Conservation (phyloP, 192 early-diverging fungal genomes). For the Endogone sp. region DNA sequence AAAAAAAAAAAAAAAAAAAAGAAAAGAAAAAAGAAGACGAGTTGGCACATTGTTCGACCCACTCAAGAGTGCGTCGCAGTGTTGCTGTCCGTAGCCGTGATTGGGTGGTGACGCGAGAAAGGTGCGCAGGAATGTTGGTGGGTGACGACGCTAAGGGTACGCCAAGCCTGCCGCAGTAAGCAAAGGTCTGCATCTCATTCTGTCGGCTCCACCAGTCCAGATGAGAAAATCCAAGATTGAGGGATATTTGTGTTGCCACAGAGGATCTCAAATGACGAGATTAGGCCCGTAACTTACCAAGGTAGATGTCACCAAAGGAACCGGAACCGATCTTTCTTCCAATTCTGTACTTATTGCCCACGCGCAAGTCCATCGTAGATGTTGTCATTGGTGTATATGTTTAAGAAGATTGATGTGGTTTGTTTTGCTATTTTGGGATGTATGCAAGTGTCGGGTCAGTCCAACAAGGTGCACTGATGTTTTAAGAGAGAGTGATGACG, state of each 20-base stretch:
- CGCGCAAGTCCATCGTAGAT: constrained; percentile 70
- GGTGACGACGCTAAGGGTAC: no score
- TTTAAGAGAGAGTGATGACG: no score
- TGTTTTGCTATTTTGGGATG: not conserved
- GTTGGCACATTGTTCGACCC: no score
- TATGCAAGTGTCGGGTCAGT: not conserved
- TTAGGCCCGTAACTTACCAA: constrained; percentile 53
- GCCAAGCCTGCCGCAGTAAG: not conserved
- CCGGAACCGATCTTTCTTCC: constrained; percentile 96
- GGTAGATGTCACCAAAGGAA: constrained; percentile 97
- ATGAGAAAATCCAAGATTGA: not conserved
- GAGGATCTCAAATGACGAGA: no score
- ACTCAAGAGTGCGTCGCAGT: no score
- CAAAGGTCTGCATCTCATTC: not conserved
- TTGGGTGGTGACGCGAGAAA: no score
- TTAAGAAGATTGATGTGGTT: not conserved
- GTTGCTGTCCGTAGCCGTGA: no score
- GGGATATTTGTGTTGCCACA: not conserved
- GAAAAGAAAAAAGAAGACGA: no score
- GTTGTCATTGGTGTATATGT: not conserved
- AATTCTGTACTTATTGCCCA: constrained; percentile 92
- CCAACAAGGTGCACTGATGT: no score
- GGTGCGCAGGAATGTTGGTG: no score
- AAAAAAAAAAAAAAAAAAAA: no score
- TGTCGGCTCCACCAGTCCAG: not conserved